Base-by-base conservation (phyloP, 352 stramenopile species). In the Thraustochytrium striatum region DNA sequence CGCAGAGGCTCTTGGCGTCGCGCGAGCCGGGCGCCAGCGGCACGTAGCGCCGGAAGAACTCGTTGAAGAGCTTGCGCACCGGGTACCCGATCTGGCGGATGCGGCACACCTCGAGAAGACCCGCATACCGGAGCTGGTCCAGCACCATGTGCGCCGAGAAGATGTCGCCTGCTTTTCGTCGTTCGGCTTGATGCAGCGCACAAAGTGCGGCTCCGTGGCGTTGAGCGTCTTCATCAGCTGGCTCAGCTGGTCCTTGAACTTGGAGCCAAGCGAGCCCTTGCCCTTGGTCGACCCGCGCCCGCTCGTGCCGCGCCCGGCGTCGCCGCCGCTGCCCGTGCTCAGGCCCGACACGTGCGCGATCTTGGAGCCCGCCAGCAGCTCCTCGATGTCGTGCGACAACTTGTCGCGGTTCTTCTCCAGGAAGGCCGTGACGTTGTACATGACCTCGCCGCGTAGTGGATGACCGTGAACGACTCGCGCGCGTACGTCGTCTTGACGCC, bases 151-250 rank as follows among this genome's bases (percentile, higher is more conserved):
- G 57, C 25, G 85, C 75, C 3, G 75, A 70, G 59, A 87, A 85
- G 13, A 73, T 11, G 59, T 83, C 72, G 38, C 78, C 81, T 38
- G 59, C n/a, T 97, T 93, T 16, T 92, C 87, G 84, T 98, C 95
- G 83, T 99, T 98, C 0, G 96, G 96, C 86, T 99, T 99, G 52
- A 99, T 89, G 84, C 95, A 99, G n/a, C 95, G 90, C 28, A 99
- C 92, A 84, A 98, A 99, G 72, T 69, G 81, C 57, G 53, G 69
- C 33, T 73, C 59, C 50, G 82, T 58, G 38, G 72, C 33, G 73
- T 79, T 81, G 2, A 78, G 47, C 41, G 69, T 85, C n/a, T 82
- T 61, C 73, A 85, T 86, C 55, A 91, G 78, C 19, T 86, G 78
- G 28, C 84, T 82, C 53, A 91, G 84, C 78, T 88, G 82, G 8